phyloP scores from a whole-genome alignment of 345 rosid genomes.

The Pelargonium nanum region DNA sequence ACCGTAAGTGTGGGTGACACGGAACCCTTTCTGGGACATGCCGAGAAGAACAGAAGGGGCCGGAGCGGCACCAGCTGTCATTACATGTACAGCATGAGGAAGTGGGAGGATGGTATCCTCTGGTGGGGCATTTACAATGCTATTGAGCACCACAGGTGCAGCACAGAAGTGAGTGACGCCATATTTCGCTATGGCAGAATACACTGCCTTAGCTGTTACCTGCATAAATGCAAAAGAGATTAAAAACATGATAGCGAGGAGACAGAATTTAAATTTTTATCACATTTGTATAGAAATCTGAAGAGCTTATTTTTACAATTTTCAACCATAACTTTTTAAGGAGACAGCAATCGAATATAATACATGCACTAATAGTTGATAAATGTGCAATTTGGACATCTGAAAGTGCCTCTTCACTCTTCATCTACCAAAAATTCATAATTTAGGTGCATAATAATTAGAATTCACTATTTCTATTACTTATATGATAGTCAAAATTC shows the following conservation, averaged over 20 bases:
- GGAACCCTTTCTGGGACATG: conserved; percentile 73
- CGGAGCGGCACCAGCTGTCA: conserved; percentile 90
- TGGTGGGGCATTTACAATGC: conserved; percentile 59
- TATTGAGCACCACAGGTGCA: conserved; percentile 88
- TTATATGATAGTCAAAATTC: too few relatives aligned
- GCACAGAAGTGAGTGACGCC: conserved; percentile 79
- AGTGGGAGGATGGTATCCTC: conserved; percentile 76
- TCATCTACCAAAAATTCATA: too few relatives aligned
- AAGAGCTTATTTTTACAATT: too few relatives aligned
- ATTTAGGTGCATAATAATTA: too few relatives aligned
- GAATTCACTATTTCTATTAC: too few relatives aligned
- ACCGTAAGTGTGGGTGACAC: conserved; percentile 75
- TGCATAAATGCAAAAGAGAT: conserved; percentile 15
- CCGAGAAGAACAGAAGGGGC: conserved; percentile 64
- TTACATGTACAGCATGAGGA: conserved; percentile 66
- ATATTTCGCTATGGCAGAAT: conserved; percentile 59
- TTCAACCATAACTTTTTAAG: too few relatives aligned
- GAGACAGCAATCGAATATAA: too few relatives aligned
- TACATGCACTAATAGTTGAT: too few relatives aligned
- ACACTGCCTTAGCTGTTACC: conserved; percentile 77
- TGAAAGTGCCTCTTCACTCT: too few relatives aligned
- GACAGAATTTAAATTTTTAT: too few relatives aligned
- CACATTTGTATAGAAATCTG: too few relatives aligned
- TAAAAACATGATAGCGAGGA: not conserved
- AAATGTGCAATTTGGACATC: too few relatives aligned